Evolutionary conservation across 257 asterid genomes (phyloP).

Genomic region (Solanum sejunctum): DNA sequence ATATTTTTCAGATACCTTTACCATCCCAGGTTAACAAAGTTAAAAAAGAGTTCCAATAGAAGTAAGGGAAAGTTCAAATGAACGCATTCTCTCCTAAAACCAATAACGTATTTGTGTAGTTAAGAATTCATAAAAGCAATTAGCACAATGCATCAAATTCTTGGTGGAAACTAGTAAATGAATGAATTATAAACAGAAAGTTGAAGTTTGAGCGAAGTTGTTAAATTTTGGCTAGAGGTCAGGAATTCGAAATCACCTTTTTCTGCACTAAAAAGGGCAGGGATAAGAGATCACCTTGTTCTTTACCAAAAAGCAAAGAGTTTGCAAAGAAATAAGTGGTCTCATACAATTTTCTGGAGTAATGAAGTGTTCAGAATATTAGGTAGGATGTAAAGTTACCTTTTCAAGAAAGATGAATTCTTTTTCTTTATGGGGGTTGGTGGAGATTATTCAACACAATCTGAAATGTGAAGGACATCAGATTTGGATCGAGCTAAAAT

Average conservation of each 20-base stretch:
- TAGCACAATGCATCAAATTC: not conserved
- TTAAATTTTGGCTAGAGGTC: not conserved
- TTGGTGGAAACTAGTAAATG: not conserved
- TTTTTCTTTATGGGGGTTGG: not conserved
- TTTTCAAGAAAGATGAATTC: not conserved
- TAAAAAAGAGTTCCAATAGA: not conserved
- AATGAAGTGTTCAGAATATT: not conserved
- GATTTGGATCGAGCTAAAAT: not conserved
- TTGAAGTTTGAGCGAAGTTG: not conserved
- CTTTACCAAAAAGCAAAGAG: not conserved
- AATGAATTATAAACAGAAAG: not conserved
- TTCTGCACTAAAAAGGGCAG: not conserved
- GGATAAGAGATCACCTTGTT: too few relatives aligned
- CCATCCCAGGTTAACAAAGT: not conserved
- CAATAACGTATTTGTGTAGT: not conserved
- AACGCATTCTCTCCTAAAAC: not conserved
- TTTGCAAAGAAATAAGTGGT: not conserved
- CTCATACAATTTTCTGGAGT: not conserved
- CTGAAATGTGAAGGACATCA: not conserved
- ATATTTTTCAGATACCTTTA: not conserved
- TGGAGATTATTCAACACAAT: not conserved
- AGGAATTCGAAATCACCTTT: not conserved
- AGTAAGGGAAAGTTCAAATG: not conserved
- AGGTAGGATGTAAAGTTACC: not conserved
- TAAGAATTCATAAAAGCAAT: not conserved